Conservation (phyloP, 2,329 filamentous ascomycete species). For the Plectosphaerella plurivora region DNA sequence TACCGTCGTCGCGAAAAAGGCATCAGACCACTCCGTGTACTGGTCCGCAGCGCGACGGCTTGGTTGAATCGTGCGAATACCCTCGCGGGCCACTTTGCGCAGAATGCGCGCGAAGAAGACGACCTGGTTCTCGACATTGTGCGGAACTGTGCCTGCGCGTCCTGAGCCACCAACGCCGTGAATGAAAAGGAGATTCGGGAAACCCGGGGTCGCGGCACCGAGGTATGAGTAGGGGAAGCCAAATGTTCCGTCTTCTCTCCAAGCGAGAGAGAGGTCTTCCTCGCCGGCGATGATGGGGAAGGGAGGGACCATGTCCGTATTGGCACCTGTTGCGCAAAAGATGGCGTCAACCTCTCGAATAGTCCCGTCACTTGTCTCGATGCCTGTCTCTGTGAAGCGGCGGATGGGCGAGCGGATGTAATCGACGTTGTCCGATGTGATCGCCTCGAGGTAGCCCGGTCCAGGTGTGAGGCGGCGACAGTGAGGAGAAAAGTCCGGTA, state of each 20-base stretch:
- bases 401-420: conserved; percentile 54
- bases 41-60: conserved; percentile 58
- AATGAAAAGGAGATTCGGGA: conserved; percentile 64
- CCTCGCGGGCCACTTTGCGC: conserved; percentile 61
- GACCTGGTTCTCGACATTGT: conserved; percentile 61
- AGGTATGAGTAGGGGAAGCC: conserved; percentile 67
- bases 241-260: conserved; percentile 49
- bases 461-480: conserved; percentile 63
- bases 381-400: conserved; percentile 54
- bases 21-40: conserved; percentile 54
- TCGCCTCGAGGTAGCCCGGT: conserved; percentile 63
- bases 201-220: conserved; percentile 57
- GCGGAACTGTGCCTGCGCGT: conserved; percentile 61
- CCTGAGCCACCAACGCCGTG: conserved; percentile 57
- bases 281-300: conserved; percentile 57
- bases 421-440: conserved; percentile 57
- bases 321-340: conserved; percentile 66
- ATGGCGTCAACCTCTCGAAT: conserved; percentile 58
- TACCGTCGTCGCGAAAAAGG: conserved; percentile 51
- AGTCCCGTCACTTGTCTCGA: conserved; percentile 54
- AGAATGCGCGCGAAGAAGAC: conserved; percentile 63
- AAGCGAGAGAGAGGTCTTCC: conserved; percentile 48
- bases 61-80: conserved; percentile 58
- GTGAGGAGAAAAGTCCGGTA: conserved; percentile 60
- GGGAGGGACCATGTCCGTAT: conserved; percentile 51